Base-by-base conservation (phyloP, 2,329 filamentous ascomycete genomes). In the Byssothecium circinans region DNA sequence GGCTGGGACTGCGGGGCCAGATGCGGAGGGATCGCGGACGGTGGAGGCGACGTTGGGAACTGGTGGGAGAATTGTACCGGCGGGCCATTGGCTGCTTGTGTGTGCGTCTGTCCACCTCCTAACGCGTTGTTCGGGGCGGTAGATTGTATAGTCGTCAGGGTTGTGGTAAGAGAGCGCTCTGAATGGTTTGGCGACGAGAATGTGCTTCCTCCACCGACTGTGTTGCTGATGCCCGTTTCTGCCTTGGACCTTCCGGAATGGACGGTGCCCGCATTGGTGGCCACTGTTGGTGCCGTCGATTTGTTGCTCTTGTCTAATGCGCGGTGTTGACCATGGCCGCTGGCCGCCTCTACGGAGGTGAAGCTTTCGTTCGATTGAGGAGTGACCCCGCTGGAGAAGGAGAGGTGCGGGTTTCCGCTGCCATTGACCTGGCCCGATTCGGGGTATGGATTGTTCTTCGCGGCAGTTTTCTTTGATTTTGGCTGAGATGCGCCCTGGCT, bases 361-460 rank as follows among this genome's bases (percentile, higher is more conserved):
- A 78, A 80, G 68, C 79, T 84, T 49, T 65, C 69, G 48, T 67
- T 64, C 12, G 67, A 68, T 35, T 60, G 67, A 22, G 60, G 59
- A 40, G 65, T 68, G 39, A 54, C 58, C 73, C 81, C 47, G 75
- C 86, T 62, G 14, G 75, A 74, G 51, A 77, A 76, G 22, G 25
- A 33, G 15, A 17, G 17, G 18, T 36, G 32, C 15, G 22, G 37
- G 25, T 45, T 37, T 17, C 66, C 69, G 22, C 56, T 58, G 49
- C 79, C 48, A 75, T 76, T 61, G 74, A 75, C 51, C 63, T 80
- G 81, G 49, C 88, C 88, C 2, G 90, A 95, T 61, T 92, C 81
- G 8, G 89, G 89, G 65, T 96, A 96, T n/a, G 91, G 91, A 67
- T 92, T 92, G 77, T 96, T 95, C 70, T 87, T 86, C 64, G 84